Conservation (phyloP, 1,284 basidiomycete species). For the Cutaneotrichosporon sp. region DNA sequence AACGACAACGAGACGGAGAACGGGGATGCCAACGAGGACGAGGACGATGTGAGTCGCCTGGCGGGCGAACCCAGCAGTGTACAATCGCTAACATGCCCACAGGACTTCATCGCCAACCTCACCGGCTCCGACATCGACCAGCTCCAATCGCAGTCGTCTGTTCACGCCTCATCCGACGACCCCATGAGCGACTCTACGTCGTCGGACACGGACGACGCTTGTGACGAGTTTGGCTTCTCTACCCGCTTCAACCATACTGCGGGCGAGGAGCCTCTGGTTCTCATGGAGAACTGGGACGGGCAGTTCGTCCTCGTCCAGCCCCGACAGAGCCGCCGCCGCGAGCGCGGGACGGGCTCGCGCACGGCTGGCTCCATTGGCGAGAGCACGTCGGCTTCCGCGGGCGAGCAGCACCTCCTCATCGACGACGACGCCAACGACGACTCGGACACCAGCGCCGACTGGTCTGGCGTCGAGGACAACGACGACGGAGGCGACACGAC, state of each 20-base stretch:
- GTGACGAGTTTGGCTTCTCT: constrained; percentile 52
- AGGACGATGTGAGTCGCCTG: constrained; percentile 34
- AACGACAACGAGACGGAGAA: constrained; percentile 30
- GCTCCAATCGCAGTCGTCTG: constrained; percentile 47
- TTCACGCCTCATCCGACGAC: constrained; percentile 34
- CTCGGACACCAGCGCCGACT: constrained; percentile 31
- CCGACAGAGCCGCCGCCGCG: constrained; percentile 31
- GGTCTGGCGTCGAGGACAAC: constrained; percentile 41
- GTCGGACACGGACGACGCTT: constrained; percentile 35
- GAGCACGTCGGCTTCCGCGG: constrained; percentile 33
- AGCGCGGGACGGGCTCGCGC: constrained; percentile 22
- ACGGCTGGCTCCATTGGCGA: constrained; percentile 42
- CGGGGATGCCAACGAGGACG: constrained; percentile 28
- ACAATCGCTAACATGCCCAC: constrained; percentile 3
- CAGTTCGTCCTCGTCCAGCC: constrained; percentile 50
- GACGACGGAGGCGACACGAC: constrained; percentile 49
- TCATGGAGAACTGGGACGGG: constrained; percentile 54
- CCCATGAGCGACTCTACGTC: constrained; percentile 38
- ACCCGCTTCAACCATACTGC: constrained; percentile 26
- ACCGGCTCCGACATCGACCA: constrained; percentile 47
- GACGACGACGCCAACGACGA: constrained; percentile 45
- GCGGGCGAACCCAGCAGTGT: background rate
- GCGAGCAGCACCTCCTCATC: constrained; percentile 44
- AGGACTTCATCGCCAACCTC: constrained; percentile 44
- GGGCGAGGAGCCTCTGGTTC: constrained; percentile 35